These are phyloP conservation scores for Platanus orientalis DNA, from an alignment of 164 flowering plant genomes.

Conservation along the genomic window DNA sequence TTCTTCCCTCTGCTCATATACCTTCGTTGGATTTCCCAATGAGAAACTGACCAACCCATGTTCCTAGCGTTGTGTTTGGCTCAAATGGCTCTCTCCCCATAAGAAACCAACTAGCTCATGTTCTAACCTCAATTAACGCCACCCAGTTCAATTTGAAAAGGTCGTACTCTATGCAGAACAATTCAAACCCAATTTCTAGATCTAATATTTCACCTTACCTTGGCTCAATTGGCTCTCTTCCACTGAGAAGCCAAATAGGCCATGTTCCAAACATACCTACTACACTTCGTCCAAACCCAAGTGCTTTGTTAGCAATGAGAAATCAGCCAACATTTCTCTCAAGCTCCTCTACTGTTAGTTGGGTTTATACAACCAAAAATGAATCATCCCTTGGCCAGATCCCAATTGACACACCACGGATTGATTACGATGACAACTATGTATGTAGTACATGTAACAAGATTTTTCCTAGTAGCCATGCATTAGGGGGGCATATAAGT, in stretches of 20 bases:
- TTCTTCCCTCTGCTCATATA: too few species aligned
- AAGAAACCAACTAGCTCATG: not conserved
- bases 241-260: not conserved
- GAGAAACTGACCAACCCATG: not conserved
- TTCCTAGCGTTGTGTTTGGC: not conserved
- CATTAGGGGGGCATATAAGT: conserved; percentile 9
- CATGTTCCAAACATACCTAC: not conserved
- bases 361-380: too few species aligned
- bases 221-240: not conserved
- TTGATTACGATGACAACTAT: not conserved
- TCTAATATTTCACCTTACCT: not conserved
- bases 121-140: not conserved
- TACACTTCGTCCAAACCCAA: too few species aligned
- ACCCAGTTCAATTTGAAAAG: not conserved
- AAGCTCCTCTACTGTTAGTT: too few species aligned
- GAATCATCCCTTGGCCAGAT: not conserved
- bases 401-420: not conserved
- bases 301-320: too few species aligned
- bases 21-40: not conserved
- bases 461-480: not conserved
- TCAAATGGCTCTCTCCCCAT: not conserved
- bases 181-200: not conserved
- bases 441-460: not conserved
- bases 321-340: too few species aligned
- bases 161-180: not conserved